Conservation (phyloP, 2,329 filamentous ascomycete species). For the Aspergillus candidus region DNA sequence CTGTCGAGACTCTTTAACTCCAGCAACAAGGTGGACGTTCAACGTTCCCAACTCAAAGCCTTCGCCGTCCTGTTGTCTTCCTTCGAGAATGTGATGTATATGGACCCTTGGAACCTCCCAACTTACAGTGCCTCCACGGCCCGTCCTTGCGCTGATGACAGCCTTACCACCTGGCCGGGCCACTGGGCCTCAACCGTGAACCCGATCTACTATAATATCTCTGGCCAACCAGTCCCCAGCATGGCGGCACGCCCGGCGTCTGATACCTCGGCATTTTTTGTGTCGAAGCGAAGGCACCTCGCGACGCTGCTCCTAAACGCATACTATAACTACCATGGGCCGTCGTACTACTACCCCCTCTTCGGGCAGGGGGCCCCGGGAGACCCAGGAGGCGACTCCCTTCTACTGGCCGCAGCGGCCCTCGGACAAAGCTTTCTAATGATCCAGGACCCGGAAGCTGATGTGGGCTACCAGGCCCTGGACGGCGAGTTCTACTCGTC, state of each 20-base stretch:
- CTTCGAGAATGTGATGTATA: too few relatives aligned
- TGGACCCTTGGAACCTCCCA: too few relatives aligned
- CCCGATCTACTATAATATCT: conserved; percentile 42
- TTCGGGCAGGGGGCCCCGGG: conserved; percentile 23
- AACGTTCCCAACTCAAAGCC: too few relatives aligned
- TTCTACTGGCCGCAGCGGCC: not conserved
- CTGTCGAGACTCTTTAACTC: too few relatives aligned
- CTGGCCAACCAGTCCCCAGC: conserved; percentile 27
- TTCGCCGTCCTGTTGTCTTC: too few relatives aligned
- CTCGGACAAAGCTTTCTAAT: not conserved
- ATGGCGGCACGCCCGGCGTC: conserved; percentile 32
- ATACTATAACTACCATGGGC: conserved; percentile 54
- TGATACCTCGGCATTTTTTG: conserved; percentile 46
- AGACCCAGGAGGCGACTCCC: not conserved
- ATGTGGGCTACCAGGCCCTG: too few relatives aligned
- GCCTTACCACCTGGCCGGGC: conserved; percentile 15
- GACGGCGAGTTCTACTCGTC: too few relatives aligned
- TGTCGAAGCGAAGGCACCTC: conserved; percentile 45
- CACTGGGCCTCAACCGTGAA: conserved; percentile 42
- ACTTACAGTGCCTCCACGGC: too few relatives aligned
- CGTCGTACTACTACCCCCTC: conserved; percentile 45
- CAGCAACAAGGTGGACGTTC: too few relatives aligned
- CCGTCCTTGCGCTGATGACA: too few relatives aligned
- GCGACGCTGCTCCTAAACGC: conserved; percentile 45
- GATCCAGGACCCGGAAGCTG: too few relatives aligned